Evolutionary conservation across 192 early-diverging fungal species (phyloP).

Genomic region (Dimargaris verticillata): DNA sequence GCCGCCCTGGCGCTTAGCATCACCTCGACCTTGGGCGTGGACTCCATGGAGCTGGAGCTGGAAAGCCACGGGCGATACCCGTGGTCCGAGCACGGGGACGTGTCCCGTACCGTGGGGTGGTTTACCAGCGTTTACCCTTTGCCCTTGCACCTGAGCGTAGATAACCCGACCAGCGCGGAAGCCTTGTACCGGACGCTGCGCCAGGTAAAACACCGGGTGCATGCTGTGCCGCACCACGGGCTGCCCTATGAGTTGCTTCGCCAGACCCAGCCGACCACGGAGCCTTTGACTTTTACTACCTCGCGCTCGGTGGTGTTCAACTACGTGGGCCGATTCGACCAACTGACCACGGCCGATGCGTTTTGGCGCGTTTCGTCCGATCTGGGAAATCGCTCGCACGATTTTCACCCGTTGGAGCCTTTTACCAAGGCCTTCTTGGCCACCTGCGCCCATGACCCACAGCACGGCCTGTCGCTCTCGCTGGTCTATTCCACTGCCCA

Average conservation of each 20-base stretch:
- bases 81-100: neutral
- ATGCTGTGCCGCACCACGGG: neutral
- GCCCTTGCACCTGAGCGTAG: neutral
- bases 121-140: conserved; percentile 15
- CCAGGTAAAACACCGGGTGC: neutral
- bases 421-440: neutral
- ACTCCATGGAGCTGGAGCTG: conserved; percentile 1
- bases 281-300: neutral
- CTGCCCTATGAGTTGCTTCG: neutral
- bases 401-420: neutral
- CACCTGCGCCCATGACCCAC: neutral
- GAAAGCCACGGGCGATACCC: conserved; percentile 9
- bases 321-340: conserved; percentile 8
- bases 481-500: neutral
- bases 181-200: neutral
- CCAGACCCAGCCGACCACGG: neutral
- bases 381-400: no score
- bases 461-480: neutral
- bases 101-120: conserved; percentile 16
- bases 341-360: neutral
- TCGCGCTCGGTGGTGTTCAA: neutral
- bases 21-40: no score
- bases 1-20: neutral
- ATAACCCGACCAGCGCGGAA: no score
- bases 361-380: neutral